phyloP scores from a whole-genome alignment of 495 filamentous ascomycete genomes.

The Umbilicaria muhlenbergii region DNA sequence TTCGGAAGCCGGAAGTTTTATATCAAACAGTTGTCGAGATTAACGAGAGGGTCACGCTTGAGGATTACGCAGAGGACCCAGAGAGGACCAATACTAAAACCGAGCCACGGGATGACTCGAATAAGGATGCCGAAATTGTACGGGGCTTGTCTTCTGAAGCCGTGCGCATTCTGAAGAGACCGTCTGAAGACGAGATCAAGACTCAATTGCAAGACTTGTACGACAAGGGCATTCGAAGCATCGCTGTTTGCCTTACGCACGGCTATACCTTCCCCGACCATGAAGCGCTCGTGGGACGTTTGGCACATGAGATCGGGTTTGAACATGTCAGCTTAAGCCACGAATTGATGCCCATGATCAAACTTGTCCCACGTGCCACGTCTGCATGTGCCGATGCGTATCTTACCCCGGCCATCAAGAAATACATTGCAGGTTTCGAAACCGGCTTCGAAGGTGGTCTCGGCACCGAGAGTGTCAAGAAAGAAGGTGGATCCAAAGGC shows the following conservation, averaged over 20 bases:
- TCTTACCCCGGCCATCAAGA: slow-evolving; percentile 86
- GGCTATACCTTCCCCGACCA: slow-evolving; percentile 39
- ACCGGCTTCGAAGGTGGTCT: slow-evolving; percentile 39
- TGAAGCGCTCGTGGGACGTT: slow-evolving; percentile 29
- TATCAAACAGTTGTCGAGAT: slow-evolving; percentile 66
- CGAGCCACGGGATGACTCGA: slow-evolving; percentile 28
- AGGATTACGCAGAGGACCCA: slow-evolving; percentile 78
- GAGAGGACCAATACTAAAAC: slow-evolving; percentile 36
- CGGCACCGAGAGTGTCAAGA: slow-evolving; percentile 28
- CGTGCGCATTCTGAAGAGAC: slow-evolving; percentile 28
- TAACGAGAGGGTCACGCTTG: slow-evolving; percentile 70
- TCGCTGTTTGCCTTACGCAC: slow-evolving; percentile 38
- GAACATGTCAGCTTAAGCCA: slow-evolving; percentile 41
- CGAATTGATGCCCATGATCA: slow-evolving; percentile 74
- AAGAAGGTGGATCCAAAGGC: slow-evolving; percentile 48
- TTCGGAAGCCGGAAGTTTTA: slow-evolving; percentile 63
- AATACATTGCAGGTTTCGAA: slow-evolving; percentile 85
- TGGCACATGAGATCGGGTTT: slow-evolving; percentile 34
- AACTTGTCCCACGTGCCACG: slow-evolving; percentile 60
- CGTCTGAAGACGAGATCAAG: slow-evolving; percentile 18
- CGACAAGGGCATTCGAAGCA: slow-evolving; percentile 26
- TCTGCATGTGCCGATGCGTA: slow-evolving; percentile 94
- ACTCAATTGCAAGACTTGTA: slow-evolving; percentile 28
- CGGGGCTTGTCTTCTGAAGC: slow-evolving; percentile 36
- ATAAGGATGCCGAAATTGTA: slow-evolving; percentile 25